Evolutionary conservation across 2,329 filamentous ascomycete genomes (phyloP).

Genomic region (Nectriaceae sp.): DNA sequence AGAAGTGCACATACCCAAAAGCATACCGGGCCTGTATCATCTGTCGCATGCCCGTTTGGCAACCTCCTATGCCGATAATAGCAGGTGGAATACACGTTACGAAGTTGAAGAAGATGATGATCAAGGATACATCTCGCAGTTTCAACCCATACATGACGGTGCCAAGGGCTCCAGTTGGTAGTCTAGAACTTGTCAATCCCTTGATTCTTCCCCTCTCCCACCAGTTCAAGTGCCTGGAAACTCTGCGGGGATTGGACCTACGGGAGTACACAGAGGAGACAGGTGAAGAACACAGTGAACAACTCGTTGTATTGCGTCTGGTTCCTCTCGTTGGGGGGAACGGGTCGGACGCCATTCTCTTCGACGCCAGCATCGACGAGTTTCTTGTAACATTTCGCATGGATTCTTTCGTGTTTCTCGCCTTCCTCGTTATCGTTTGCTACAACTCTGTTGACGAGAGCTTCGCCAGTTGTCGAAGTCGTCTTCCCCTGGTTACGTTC

Average conservation of each 20-base stretch:
- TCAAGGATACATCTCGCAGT: constrained; percentile 55
- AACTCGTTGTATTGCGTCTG: constrained; percentile 55
- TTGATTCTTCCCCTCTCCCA: background rate
- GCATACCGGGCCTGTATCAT: constrained; percentile 63
- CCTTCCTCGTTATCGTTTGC: constrained; percentile 22
- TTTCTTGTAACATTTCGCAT: constrained; percentile 44
- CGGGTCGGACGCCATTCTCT: constrained; percentile 57
- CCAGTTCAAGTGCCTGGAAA: background rate
- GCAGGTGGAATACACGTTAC: constrained; percentile 56
- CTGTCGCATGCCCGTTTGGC: constrained; percentile 59
- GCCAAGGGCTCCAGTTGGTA: constrained; percentile 61
- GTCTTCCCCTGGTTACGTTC: background rate
- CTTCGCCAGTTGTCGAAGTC: background rate
- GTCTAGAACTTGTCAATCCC: constrained; percentile 31
- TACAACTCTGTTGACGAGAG: background rate
- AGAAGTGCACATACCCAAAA: constrained; percentile 45
- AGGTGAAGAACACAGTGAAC: constrained; percentile 63
- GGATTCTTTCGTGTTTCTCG: constrained; percentile 29
- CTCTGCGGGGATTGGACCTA: constrained; percentile 37
- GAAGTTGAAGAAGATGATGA: constrained; percentile 61
- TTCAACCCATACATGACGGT: constrained; percentile 55
- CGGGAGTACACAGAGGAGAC: constrained; percentile 59
- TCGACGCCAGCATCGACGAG: constrained; percentile 50
- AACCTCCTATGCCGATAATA: constrained; percentile 56
- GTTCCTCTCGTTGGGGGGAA: constrained; percentile 55